phyloP scores from a whole-genome alignment of 2,329 filamentous ascomycete species.

The Fusarium oligoseptatum region DNA sequence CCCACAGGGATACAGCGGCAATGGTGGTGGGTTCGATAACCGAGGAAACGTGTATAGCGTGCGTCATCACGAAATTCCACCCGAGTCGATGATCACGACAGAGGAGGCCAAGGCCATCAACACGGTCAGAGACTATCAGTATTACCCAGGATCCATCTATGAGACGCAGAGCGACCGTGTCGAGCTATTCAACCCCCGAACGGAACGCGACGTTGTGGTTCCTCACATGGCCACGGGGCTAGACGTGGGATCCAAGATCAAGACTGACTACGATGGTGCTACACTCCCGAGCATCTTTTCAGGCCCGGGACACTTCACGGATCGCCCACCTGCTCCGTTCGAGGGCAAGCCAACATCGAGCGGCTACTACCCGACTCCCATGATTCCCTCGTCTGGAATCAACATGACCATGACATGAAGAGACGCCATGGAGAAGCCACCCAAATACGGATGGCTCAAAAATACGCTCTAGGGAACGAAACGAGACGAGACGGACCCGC shows the following conservation, averaged over 20 bases:
- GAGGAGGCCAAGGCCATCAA: slow-evolving; percentile 66
- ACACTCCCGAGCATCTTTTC: slow-evolving; percentile 63
- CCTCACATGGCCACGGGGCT: slow-evolving; percentile 49
- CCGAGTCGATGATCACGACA: slow-evolving; percentile 64
- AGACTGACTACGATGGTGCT: slow-evolving; percentile 62
- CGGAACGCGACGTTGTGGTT: slow-evolving; percentile 51
- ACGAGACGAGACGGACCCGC: background rate
- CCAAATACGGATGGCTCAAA: background rate
- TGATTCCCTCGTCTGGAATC: slow-evolving; percentile 62
- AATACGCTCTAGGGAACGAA: background rate
- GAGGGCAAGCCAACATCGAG: slow-evolving; percentile 65
- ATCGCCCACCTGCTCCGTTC: slow-evolving; percentile 60
- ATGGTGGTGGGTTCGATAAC: slow-evolving; percentile 45
- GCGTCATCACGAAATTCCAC: slow-evolving; percentile 63
- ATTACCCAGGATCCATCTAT: slow-evolving; percentile 66
- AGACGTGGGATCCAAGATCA: slow-evolving; percentile 58
- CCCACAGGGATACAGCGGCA: slow-evolving; percentile 38
- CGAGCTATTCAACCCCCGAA: slow-evolving; percentile 63
- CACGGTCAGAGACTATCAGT: slow-evolving; percentile 66
- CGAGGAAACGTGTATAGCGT: slow-evolving; percentile 56
- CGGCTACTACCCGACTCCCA: slow-evolving; percentile 67
- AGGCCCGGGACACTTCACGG: slow-evolving; percentile 54
- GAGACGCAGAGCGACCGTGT: slow-evolving; percentile 62
- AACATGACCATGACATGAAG: slow-evolving; percentile 56
- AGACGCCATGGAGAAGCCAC: background rate